Evolutionary conservation across 805 yeast species (phyloP).

Genomic region (Candida dajiaensis): DNA sequence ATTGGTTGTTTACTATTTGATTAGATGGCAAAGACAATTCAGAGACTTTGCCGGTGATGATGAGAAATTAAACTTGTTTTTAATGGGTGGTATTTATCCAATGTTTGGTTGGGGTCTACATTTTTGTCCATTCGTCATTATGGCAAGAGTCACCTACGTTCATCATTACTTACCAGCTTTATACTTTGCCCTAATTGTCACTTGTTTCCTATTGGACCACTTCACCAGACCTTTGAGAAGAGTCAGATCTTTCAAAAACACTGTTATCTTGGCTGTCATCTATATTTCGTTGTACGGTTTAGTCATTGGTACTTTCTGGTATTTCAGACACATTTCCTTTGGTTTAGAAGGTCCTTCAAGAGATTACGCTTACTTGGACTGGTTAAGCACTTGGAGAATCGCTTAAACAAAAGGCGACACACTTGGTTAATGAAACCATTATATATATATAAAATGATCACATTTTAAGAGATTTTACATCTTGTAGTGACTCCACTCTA

Average conservation of each 20-base stretch:
- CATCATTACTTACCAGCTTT: conserved; percentile 84
- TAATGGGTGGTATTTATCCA: conserved; percentile 74
- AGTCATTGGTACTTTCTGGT: conserved; percentile 50
- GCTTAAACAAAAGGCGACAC: conserved; percentile 2
- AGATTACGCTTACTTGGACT: conserved; percentile 38
- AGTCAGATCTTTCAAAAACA: conserved; percentile 20
- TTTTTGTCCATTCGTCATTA: conserved; percentile 65
- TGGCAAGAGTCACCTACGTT: conserved; percentile 84
- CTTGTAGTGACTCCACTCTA: no score
- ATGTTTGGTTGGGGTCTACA: conserved; percentile 80
- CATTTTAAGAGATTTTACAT: no score
- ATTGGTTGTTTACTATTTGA: conserved; percentile 25
- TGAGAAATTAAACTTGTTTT: conserved; percentile 42
- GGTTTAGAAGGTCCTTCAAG: conserved; percentile 54
- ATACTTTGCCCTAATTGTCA: conserved; percentile 63
- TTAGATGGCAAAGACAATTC: conserved; percentile 80
- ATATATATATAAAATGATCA: background rate
- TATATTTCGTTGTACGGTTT: conserved; percentile 36
- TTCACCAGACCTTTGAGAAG: conserved; percentile 23
- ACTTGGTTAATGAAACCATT: background rate
- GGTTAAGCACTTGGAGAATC: conserved; percentile 45
- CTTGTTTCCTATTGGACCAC: conserved; percentile 47
- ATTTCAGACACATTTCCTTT: conserved; percentile 55
- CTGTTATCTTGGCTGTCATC: conserved; percentile 23
- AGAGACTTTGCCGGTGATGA: conserved; percentile 46